Conservation (phyloP, 2,329 filamentous ascomycete genomes). For the Hortaea werneckii region DNA sequence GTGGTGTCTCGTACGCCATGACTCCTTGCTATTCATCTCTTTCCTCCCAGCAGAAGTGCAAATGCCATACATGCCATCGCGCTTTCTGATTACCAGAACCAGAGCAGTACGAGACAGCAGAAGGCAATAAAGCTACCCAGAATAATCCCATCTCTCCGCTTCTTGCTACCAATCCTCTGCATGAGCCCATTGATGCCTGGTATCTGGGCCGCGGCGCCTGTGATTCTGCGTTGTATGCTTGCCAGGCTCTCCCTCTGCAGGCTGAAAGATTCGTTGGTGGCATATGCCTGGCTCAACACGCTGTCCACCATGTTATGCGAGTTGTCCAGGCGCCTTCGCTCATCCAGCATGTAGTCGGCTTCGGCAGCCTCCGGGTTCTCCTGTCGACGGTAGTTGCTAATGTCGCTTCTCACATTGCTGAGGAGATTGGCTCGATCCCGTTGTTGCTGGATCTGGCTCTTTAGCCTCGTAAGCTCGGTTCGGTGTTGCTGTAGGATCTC, state of each 20-base stretch:
- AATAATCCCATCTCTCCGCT: constrained; percentile 89
- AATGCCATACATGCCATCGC: background rate
- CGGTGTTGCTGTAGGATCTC: constrained; percentile 83
- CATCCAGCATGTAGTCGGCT: constrained; percentile 94
- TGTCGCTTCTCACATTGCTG: constrained; percentile 82
- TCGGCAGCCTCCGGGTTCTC: constrained; percentile 64
- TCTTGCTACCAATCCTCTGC: constrained; percentile 83
- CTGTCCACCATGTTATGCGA: constrained; percentile 83
- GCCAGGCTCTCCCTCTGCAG: constrained; percentile 78
- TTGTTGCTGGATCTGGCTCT: constrained; percentile 61
- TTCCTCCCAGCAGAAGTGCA: background rate
- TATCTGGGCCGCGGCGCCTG: constrained; percentile 77
- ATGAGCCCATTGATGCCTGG: constrained; percentile 91
- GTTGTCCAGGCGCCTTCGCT: constrained; percentile 75
- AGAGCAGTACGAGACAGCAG: constrained; percentile 80
- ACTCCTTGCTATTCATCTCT: background rate
- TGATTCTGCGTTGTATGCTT: constrained; percentile 85
- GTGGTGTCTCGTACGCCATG: background rate
- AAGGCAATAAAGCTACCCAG: constrained; percentile 84
- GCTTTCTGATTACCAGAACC: constrained; percentile 47
- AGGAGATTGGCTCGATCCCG: constrained; percentile 85
- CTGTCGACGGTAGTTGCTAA: constrained; percentile 67
- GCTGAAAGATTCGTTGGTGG: constrained; percentile 84
- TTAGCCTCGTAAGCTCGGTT: constrained; percentile 68
- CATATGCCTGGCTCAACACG: constrained; percentile 90